Evolutionary conservation across 1,284 basidiomycete species (phyloP), one percentile per base, ranked within the genome.

Genomic region (Ganoderma sinense): DNA sequence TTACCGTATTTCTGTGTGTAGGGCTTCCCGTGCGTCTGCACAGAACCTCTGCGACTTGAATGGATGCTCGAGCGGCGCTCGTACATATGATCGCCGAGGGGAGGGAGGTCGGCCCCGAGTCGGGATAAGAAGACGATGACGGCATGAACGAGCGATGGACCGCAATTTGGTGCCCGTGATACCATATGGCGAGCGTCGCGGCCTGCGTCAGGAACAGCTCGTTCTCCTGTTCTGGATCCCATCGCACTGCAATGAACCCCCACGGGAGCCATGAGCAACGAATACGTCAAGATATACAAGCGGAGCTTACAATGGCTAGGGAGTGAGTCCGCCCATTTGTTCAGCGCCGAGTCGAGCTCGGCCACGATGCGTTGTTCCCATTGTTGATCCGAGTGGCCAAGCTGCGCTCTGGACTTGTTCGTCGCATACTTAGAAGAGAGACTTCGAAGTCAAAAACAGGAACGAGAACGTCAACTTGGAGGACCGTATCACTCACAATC

Each of bases 91-190:
- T 87, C 11, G 90, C 82, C 0, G 88, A 89, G 0, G 89, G 88
- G 73, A 86, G 78, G 0, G 82, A 82, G n/a, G n/a, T n/a, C n/a
- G n/a, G n/a, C n/a, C 64, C 83, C 82, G 43, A 79, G 79, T 4
- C 82, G 41, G 0, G 66, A 62, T 7, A 43, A 23, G 13, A n/a
- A n/a, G n/a, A n/a, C n/a, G n/a, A n/a, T n/a, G n/a, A n/a, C n/a
- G 60, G 41, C 36, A 68, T 68, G 55, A 64, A 68, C 18, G 56
- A 55, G 0, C 67, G 41, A 60, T 96, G 94, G 45, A 94, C 89
- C 51, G 92, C 84, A 75, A 96, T 94, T 74, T 92, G 92, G n/a
- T 2, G 86, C 80, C 73, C 93, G 92, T n/a, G n/a, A n/a, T n/a
- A n/a, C n/a, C n/a, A n/a, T n/a, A n/a, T n/a, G n/a, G n/a, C n/a